These are phyloP conservation scores for Rhizoctonia solani DNA, from an alignment of 1,284 basidiomycete genomes.

Conservation along the genomic window DNA sequence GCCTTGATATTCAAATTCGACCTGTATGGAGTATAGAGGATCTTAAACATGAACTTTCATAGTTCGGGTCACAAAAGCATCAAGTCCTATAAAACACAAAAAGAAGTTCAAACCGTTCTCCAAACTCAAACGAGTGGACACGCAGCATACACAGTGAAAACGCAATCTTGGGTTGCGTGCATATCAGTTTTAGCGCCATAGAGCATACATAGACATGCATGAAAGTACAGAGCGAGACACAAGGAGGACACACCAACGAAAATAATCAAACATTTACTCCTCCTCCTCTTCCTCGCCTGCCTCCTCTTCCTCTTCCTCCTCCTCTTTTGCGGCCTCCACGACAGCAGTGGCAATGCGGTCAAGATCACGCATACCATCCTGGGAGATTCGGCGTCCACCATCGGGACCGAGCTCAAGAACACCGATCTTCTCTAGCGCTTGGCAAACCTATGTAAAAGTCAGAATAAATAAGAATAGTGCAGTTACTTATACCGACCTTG, in stretches of 20 bases:
- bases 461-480: background rate
- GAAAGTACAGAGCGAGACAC: constrained; percentile 25
- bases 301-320: constrained; percentile 33
- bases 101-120: background rate
- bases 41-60: constrained; percentile 40
- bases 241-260: constrained; percentile 24
- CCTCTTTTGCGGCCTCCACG: constrained; percentile 61
- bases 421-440: constrained; percentile 98
- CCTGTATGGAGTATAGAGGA: constrained; percentile 76
- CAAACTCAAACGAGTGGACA: background rate
- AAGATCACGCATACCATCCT: constrained; percentile 96
- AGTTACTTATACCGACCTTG: constrained; percentile 50
- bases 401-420: constrained; percentile 93
- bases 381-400: constrained; percentile 94
- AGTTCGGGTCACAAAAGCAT: background rate
- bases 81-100: too few species aligned
- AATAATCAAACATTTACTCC: constrained; percentile 9
- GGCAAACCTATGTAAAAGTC: constrained; percentile 65
- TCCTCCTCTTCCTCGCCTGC: constrained; percentile 28
- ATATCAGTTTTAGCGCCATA: constrained; percentile 26
- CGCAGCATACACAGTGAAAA: constrained; percentile 14
- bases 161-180: constrained; percentile 13
- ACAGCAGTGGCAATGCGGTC: constrained; percentile 99
- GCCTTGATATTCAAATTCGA: constrained; percentile 55
- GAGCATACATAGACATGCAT: constrained; percentile 30